Base-by-base conservation (phyloP, 148 eudicot species). In the Amaranthus cruentus region DNA sequence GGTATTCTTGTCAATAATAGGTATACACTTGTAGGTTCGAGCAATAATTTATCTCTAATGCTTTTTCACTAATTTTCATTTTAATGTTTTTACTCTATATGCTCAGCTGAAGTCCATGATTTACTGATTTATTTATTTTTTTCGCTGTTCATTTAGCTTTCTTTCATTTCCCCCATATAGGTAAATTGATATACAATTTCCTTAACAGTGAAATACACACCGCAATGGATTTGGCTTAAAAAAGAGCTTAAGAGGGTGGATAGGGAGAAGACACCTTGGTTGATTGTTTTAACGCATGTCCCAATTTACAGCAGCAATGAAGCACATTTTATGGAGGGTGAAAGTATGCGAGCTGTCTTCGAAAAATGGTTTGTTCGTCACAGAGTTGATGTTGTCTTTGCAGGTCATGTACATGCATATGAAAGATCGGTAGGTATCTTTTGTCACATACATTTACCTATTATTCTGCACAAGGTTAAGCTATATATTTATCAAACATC, bases 321-420 rank as follows among this genome's bases (percentile, higher is more conserved):
- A 63, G 96, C 88, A 15, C 97, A 94, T 79, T 94, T 83, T 79
- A 89, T 87, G 98, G 98, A 94, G 76, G 97, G 96, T 12, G 98
- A 94, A 81, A 89, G 93, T 76, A 91, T 94, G 98, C 82, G 97
- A 72, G 71, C 74, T 21, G 91, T 79, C 69, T 91, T 80, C 54
- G 98, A 94, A 89, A 69, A 81, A 53, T 91, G 92, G 89, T 94
- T 94, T 86, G 85, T 90, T 62, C 66, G 78, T 48, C 68, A 89
- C 89, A 89, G 82, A 83, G 98, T 94, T 79, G 97, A 94, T 78
- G 71, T 89, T 7, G 69, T 94, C 56, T 89, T 89, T 75, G 96
- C 98, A 47, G 98, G 97, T 66, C 98, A 93, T 81, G 98, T 93
- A 61, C 98, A 93, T 73, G 98, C 97, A 47, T 93, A 94, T 76